A percentile compares a stretch with the other conserved stretches of the same genome.
phyloP scores from a whole-genome alignment of 2,329 filamentous ascomycete species.

The Trichoderma hamatum region DNA sequence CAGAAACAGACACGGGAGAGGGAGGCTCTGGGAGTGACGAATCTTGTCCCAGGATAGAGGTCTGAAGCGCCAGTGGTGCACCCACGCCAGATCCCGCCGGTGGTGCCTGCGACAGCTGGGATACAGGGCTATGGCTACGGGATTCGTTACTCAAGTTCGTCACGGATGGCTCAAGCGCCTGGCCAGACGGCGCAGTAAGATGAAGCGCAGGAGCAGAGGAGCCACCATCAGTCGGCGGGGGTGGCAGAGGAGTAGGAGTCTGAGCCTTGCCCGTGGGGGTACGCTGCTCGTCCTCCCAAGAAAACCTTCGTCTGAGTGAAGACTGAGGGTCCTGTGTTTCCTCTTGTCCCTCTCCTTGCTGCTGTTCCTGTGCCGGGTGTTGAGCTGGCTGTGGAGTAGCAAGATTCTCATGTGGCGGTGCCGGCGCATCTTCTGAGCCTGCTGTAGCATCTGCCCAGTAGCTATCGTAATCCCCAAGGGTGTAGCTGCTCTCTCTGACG shows the following conservation, averaged over 20 bases:
- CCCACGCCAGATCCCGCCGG: slow-evolving; percentile 16
- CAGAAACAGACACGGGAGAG: slow-evolving; percentile 47
- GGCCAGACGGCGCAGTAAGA: slow-evolving; percentile 16
- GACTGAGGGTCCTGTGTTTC: slow-evolving; percentile 20
- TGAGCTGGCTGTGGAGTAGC: neutral
- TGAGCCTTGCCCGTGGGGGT: neutral
- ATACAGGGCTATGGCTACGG: slow-evolving; percentile 27
- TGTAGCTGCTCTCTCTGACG: slow-evolving; percentile 61
- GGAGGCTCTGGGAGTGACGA: slow-evolving; percentile 43
- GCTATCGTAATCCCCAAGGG: slow-evolving; percentile 68
- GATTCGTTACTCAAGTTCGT: slow-evolving; percentile 29
- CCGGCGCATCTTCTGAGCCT: neutral
- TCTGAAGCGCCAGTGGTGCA: slow-evolving; percentile 32
- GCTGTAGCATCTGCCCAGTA: slow-evolving; percentile 58
- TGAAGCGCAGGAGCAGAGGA: slow-evolving; percentile 8
- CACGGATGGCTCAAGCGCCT: slow-evolving; percentile 20
- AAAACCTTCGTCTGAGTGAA: slow-evolving; percentile 40
- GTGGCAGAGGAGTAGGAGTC: neutral
- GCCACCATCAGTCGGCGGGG: slow-evolving; percentile 2
- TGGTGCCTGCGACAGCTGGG: slow-evolving; percentile 17
- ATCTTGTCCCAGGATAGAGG: slow-evolving; percentile 33
- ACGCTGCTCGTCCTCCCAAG: slow-evolving; percentile 37
- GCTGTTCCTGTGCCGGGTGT: neutral
- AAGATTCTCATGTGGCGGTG: neutral
- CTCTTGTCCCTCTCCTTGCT: neutral